A percentile compares a stretch with the other conserved stretches of the same genome.
Conservation (phyloP, 1,284 basidiomycete species). For the Cystobasidium sp. region DNA sequence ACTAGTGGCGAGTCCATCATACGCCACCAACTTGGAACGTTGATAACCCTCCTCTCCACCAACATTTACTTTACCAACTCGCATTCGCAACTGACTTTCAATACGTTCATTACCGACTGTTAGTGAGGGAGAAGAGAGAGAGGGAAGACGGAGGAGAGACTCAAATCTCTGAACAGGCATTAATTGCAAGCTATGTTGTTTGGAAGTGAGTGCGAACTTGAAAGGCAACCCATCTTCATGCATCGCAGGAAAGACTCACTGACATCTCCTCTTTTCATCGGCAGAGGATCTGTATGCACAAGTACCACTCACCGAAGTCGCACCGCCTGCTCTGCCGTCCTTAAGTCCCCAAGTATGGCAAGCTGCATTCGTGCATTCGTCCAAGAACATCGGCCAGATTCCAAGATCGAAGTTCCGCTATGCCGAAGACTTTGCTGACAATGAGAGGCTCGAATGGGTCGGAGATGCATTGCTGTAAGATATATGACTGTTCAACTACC, state of each 20-base stretch:
- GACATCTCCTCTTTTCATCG: not conserved
- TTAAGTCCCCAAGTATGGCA: slow-evolving; percentile 32
- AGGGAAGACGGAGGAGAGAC: not conserved
- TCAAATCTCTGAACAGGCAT: not conserved
- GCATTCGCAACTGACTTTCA: not conserved
- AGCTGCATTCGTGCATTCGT: slow-evolving; percentile 35
- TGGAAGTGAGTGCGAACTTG: slow-evolving; percentile 22
- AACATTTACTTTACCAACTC: not conserved
- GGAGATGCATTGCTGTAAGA: slow-evolving; percentile 43
- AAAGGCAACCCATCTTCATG: too few relatives aligned
- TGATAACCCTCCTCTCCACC: not conserved
- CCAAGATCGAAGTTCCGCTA: slow-evolving; percentile 29
- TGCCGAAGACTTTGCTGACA: slow-evolving; percentile 32
- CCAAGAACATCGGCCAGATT: slow-evolving; percentile 28
- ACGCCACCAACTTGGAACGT: slow-evolving; percentile 4
- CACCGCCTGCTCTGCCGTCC: slow-evolving; percentile 36
- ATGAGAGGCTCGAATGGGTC: slow-evolving; percentile 42
- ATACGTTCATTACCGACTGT: not conserved
- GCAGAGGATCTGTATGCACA: slow-evolving; percentile 40
- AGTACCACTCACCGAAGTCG: slow-evolving; percentile 24
- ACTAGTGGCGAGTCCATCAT: not conserved
- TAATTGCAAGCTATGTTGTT: slow-evolving; percentile 7
- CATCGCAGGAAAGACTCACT: not conserved
- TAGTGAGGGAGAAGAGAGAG: not conserved
- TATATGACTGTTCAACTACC: not conserved